Base-by-base conservation (phyloP, 345 rosid genomes). In the Moringa oleifera region DNA sequence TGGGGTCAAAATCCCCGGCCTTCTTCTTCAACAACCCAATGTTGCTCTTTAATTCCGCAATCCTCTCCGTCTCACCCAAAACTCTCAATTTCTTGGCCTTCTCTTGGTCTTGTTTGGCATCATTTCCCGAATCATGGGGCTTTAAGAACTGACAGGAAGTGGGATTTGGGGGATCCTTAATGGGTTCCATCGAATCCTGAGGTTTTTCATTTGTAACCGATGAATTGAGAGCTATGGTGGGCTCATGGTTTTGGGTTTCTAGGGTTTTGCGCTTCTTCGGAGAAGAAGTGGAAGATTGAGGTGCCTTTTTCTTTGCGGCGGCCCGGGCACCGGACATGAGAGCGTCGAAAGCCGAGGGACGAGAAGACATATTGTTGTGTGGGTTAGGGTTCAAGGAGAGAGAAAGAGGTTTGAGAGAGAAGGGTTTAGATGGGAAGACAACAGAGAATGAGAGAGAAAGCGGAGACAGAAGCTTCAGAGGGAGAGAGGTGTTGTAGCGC, bases 291-390 rank as follows among this genome's bases (percentile, higher is more conserved):
- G 68, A 57, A 17, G 78, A n/a, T n/a, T 69, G 75, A 8, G 84
- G 58, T 1, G 63, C 46, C 31, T 73, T 80, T 58, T 83, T 81
- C 76, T 76, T 77, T 19, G 83, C 87, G 52, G 84, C 82, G 51
- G 91, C 81, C 16, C 95, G 95, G 18, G 95, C 93, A 9, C 56
- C 68, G 61, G 98, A 80, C 97, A 90, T 94, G 60, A 94, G 90
- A 51, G 82, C 79, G 54, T 88, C 97, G 75, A 94, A 90, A 52
- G 90, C 97, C 9, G 90, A 84, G 31, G 86, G 97, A 21, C 81
- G 86, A 21, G 84, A 75, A 16, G 86, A 72, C 85, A 81, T 80
- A 17, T 49, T 63, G 12, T 15, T 41, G 47, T 15, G 47, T 56
- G 28, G 53, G 12, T 18, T 18, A 51, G 75, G 68, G 51, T 52